Evolutionary conservation across 768 basidiomycete species (phyloP), one percentile per base, ranked within the genome.

Genomic region (Kockovaella imperatae): DNA sequence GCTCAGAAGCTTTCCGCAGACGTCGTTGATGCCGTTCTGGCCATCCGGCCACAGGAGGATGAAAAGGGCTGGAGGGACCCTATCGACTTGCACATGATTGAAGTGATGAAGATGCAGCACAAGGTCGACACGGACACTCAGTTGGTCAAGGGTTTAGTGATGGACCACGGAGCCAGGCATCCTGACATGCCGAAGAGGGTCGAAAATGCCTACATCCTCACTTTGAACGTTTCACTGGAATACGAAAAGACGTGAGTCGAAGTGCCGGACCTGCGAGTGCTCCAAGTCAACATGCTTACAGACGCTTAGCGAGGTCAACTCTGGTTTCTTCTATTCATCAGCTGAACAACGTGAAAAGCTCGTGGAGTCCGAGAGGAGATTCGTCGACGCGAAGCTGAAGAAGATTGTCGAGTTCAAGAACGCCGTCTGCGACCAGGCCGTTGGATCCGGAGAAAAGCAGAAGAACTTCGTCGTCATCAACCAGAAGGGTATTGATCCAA

Each of bases 91-190:
- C 93, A 97, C 74, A 99, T 99, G 95, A 76, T 99, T 43, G 95
- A 99, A 74, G 83, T 97, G 54, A 97, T 97, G 95, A 97, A 97
- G 76, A 99, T 99, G 95, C 93, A 95, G 72, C 95, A 99, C 75
- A 85, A 91, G 62, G 91, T 85, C 35, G 89, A 95, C 54, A 89
- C 88, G 20, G 95, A 99, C 72, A 99, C 95, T 25, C 86, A 95
- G 69, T 81, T 99, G 31, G 77, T 99, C 62, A 84, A 87, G 60
- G 95, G 95, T 29, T 78, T 99, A 49, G 95, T 99, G 36, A 78
- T 99, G 60, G 95, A 99, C 74, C 93, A 97, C 68, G 93, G 95
- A 57, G 87, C 87, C 47, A 77, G 95, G 57, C 95, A 99, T 74
- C 93, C 95, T 10, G 95, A 97, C 73, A 97, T 97, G 95, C 91